Evolutionary conservation across 2,329 filamentous ascomycete genomes (phyloP).

Genomic region (Ophiostoma perfectum): DNA sequence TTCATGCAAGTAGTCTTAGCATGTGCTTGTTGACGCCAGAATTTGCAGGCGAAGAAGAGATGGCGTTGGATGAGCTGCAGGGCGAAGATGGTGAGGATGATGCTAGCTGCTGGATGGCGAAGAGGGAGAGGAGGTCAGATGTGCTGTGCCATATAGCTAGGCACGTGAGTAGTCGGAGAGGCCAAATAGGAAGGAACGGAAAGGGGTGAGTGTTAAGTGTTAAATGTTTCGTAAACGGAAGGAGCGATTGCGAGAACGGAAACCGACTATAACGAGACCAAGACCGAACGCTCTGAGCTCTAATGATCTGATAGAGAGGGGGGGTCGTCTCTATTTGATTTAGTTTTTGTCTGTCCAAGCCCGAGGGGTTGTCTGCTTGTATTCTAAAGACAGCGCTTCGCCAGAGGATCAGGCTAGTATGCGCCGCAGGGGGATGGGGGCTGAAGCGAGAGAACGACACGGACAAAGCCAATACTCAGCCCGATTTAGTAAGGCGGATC

Average conservation of each 20-base stretch:
- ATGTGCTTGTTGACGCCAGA: background rate
- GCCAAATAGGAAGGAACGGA: background rate
- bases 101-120: background rate
- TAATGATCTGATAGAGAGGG: background rate
- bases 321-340: background rate
- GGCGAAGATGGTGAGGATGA: background rate
- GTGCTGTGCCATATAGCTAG: background rate
- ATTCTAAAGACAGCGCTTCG: background rate
- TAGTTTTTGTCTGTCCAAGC: background rate
- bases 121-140: background rate
- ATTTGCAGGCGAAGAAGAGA: background rate
- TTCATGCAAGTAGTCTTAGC: background rate
- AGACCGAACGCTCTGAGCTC: background rate
- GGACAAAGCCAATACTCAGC: background rate
- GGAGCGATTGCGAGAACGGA: slow-evolving; percentile 4
- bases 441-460: background rate
- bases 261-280: background rate
- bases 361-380: background rate
- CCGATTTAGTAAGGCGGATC: background rate
- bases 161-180: background rate
- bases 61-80: background rate
- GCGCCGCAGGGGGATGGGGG: background rate
- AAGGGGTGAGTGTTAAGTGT: too few species aligned
- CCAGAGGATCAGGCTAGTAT: background rate
- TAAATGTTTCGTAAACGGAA: background rate